phyloP scores from a whole-genome alignment of 768 basidiomycete species.

The Mycena amicta region DNA sequence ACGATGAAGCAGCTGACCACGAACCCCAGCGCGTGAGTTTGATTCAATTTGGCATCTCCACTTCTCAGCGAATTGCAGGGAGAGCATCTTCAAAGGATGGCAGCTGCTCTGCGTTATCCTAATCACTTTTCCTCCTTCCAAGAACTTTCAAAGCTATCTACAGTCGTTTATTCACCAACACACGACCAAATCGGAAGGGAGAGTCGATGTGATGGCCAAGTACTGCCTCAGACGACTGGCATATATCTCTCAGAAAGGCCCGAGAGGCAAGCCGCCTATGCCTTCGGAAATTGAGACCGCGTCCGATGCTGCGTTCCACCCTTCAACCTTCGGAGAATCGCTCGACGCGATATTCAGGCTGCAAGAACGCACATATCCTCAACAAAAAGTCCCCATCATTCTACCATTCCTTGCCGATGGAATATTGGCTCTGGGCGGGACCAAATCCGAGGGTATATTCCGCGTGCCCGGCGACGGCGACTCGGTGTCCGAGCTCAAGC shows the following conservation, averaged over 20 bases:
- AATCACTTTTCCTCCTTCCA: conserved; percentile 92
- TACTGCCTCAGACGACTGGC: conserved; percentile 82
- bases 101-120: conserved; percentile 88
- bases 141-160: conserved; percentile 87
- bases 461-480: conserved; percentile 91
- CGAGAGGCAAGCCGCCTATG: conserved; percentile 81
- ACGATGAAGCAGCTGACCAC: conserved; percentile 87
- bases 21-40: conserved; percentile 76
- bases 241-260: conserved; percentile 80
- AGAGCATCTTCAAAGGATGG: conserved; percentile 90
- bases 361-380: conserved; percentile 85
- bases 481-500: conserved; percentile 83
- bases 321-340: conserved; percentile 91
- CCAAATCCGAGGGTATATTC: conserved; percentile 88
- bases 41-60: not conserved
- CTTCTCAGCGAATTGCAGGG: conserved; percentile 44
- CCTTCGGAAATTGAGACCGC: conserved; percentile 90
- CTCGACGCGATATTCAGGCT: conserved; percentile 81
- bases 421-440: conserved; percentile 86
- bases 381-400: conserved; percentile 86
- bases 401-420: conserved; percentile 92
- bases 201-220: conserved; percentile 89
- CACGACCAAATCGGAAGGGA: conserved; percentile 66
- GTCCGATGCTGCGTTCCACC: conserved; percentile 92
- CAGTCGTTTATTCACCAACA: conserved; percentile 77